Base-by-base conservation (phyloP, 306 rosid species). In the Prunus padus region DNA sequence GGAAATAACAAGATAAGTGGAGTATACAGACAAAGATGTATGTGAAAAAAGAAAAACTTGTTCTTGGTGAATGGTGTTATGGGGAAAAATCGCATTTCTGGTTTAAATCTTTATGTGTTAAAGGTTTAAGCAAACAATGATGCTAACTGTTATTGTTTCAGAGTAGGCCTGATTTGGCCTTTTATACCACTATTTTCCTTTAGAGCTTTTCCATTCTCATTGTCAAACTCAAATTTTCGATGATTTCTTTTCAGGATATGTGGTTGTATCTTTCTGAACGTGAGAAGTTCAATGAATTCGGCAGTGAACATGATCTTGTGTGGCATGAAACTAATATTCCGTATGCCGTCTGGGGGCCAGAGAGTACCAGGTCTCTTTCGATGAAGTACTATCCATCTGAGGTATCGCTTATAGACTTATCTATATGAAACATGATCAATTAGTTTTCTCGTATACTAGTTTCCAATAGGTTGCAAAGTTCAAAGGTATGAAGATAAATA, bases 241-340 rank as follows among this genome's bases (percentile, higher is more conserved):
- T 52, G 19, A 54, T 66, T 83, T 72, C 63, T 42, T 15, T 71
- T 71, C 88, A 93, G 98, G 99, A 95, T 75, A 89, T 95, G 99
- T 95, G 99, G 99, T 40, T 95, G 26, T 95, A 92, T 85, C 77
- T 95, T 60, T 87, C 95, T 2, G 97, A 92, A 83, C 80, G 71
- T 13, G 93, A 92, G 65, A 88, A 85, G 83, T 92, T 94, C 84
- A 85, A 82, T 26, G 98, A 94, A 59, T 92, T 94, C 63, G 89
- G 90, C 65, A 56, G 68, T 80, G 98, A 94, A 79, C 54, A 47
- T 65, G 90, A 93, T 51, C 96, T 95, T 78, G 65, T 87, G n/a
- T 95, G 99, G 97, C 99, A 95, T 50, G 97, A 95, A 84, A 86
- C 88, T 69, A 87, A 88, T 76, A 89, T 95, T 62, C 99, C 97